phyloP scores from a whole-genome alignment of 2,329 filamentous ascomycete species.

The Penicillium sp. region DNA sequence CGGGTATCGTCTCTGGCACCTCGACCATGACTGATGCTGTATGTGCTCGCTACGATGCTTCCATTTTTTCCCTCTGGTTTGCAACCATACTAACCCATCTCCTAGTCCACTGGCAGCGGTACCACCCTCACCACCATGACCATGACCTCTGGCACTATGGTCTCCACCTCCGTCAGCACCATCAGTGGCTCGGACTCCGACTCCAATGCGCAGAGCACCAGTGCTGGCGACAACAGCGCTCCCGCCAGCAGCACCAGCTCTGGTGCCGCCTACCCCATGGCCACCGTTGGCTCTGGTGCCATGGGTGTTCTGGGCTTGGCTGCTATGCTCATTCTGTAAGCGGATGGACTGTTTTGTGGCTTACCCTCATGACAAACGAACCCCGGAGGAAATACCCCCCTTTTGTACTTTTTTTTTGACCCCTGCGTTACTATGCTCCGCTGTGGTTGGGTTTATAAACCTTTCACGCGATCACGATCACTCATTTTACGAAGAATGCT shows the following conservation, averaged over 20 bases:
- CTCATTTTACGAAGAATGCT: neutral
- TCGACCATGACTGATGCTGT: no score
- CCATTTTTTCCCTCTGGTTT: no score
- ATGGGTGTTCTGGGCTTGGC: slow-evolving; percentile 39
- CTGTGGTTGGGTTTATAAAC: slow-evolving; percentile 11
- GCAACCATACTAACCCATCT: no score
- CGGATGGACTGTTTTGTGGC: neutral
- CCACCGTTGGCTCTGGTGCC: slow-evolving; percentile 27
- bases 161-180: slow-evolving; percentile 18
- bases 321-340: slow-evolving; percentile 38
- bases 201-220: slow-evolving; percentile 9
- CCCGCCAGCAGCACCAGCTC: slow-evolving; percentile 7
- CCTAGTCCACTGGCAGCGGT: slow-evolving; percentile 7
- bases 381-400: neutral
- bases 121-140: slow-evolving; percentile 22
- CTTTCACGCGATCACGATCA: neutral
- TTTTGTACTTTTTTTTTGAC: slow-evolving; percentile 1
- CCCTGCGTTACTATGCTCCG: no score
- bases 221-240: slow-evolving; percentile 9
- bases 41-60: no score
- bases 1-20: no score
- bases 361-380: neutral
- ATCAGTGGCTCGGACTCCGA: slow-evolving; percentile 3
- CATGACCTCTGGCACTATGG: slow-evolving; percentile 18
- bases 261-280: slow-evolving; percentile 26